phyloP scores from a whole-genome alignment of 2,329 filamentous ascomycete genomes.

The Colletotrichum ledebouriae region DNA sequence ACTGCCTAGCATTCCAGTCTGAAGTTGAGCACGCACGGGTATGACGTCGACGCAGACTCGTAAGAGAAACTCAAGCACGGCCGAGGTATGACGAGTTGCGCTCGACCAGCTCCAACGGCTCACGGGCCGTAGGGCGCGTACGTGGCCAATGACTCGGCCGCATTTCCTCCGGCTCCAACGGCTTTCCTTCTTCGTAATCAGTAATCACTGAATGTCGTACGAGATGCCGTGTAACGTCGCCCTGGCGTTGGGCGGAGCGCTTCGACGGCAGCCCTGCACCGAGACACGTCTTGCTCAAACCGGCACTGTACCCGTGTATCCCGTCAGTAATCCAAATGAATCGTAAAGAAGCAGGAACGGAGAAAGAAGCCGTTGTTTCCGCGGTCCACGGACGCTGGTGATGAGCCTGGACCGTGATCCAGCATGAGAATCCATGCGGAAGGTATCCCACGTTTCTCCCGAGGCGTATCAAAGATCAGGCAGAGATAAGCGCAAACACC shows the following conservation, averaged over 20 bases:
- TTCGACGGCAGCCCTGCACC: not conserved
- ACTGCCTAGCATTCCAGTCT: slow-evolving; percentile 13
- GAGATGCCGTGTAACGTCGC: not conserved
- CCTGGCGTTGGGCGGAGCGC: not conserved
- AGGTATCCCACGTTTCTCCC: slow-evolving; percentile 4
- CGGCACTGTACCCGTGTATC: not conserved
- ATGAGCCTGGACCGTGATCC: not conserved
- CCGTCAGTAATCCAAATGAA: not conserved
- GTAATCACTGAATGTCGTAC: not conserved
- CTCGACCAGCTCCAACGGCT: slow-evolving; percentile 1
- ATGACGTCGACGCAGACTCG: not conserved
- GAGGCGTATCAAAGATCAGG: slow-evolving; percentile 37
- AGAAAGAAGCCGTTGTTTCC: not conserved
- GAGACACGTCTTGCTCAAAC: slow-evolving; percentile 4
- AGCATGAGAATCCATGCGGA: slow-evolving; percentile 4
- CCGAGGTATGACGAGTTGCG: slow-evolving; percentile 4
- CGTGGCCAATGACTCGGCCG: slow-evolving; percentile 20
- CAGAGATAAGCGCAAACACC: slow-evolving; percentile 1
- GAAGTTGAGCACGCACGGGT: not conserved
- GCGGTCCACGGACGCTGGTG: not conserved
- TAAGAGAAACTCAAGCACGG: slow-evolving; percentile 3
- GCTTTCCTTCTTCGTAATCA: not conserved
- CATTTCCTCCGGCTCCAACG: slow-evolving; percentile 14
- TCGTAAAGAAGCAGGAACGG: not conserved
- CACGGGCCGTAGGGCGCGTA: slow-evolving; percentile 19